Evolutionary conservation across 2,329 filamentous ascomycete genomes (phyloP).

Genomic region (Thielaviopsis ethacetica): DNA sequence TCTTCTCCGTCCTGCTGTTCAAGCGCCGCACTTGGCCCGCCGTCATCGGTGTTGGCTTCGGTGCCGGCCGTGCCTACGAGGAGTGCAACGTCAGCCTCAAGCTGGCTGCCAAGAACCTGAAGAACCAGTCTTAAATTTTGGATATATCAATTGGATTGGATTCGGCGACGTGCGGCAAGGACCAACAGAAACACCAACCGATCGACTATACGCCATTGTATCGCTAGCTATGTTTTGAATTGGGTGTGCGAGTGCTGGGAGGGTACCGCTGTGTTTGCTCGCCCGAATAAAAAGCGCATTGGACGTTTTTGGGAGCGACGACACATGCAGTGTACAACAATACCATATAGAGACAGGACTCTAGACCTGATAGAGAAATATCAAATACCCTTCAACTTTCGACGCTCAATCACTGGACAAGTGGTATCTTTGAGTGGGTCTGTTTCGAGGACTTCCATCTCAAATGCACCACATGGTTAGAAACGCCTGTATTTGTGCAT

Average conservation of each 20-base stretch:
- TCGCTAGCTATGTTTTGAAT: slow-evolving; percentile 3
- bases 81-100: slow-evolving; percentile 80
- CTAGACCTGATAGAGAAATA: slow-evolving; percentile 8
- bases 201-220: slow-evolving; percentile 2
- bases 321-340: slow-evolving; percentile 11
- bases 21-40: slow-evolving; percentile 96
- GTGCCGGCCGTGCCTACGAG: slow-evolving; percentile 91
- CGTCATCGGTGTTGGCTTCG: slow-evolving; percentile 87
- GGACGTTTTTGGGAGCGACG: not conserved
- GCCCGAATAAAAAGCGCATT: not conserved
- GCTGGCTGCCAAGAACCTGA: slow-evolving; percentile 41
- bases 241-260: not conserved
- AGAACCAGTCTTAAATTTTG: slow-evolving; percentile 24
- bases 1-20: slow-evolving; percentile 97
- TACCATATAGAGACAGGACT: slow-evolving; percentile 10
- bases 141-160: not conserved
- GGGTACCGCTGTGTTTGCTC: not conserved
- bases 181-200: not conserved
- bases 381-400: slow-evolving; percentile 1
- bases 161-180: slow-evolving; percentile 2
- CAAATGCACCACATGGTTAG: not conserved
- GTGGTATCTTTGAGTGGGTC: not conserved
- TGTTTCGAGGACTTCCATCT: not conserved
- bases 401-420: not conserved
- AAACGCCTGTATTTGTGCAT: not conserved